Evolutionary conservation across 1,284 basidiomycete species (phyloP).

Genomic region (Cystobasidium pallidum): DNA sequence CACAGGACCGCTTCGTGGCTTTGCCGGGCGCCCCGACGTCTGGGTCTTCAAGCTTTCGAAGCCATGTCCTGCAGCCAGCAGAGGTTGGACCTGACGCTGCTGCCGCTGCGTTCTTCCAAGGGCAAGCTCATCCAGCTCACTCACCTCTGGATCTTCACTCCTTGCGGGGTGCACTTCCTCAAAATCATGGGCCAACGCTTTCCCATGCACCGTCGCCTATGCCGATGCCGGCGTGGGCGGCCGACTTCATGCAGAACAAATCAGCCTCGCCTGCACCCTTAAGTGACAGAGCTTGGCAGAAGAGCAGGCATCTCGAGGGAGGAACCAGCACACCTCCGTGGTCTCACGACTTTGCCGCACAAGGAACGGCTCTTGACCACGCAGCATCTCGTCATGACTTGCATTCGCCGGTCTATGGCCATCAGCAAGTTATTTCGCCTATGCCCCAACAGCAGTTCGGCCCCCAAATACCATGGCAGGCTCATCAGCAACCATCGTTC

Average conservation of each 20-base stretch:
- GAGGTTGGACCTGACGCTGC: conserved; percentile 43
- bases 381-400: conserved; percentile 8
- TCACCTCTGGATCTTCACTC: conserved; percentile 48
- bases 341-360: conserved; percentile 39
- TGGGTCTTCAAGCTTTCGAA: conserved; percentile 45
- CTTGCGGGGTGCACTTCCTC: conserved; percentile 47
- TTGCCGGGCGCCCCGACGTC: conserved; percentile 46
- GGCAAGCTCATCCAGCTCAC: conserved; percentile 26
- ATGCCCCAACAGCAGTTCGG: background rate
- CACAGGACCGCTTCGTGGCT: conserved; percentile 44
- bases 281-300: conserved; percentile 34
- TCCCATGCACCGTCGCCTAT: conserved; percentile 16
- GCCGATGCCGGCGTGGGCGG: conserved; percentile 46
- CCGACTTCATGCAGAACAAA: conserved; percentile 43
- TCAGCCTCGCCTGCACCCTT: conserved; percentile 18
- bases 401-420: conserved; percentile 3
- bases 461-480: conserved; percentile 13
- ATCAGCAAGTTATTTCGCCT: background rate
- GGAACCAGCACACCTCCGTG: conserved; percentile 32
- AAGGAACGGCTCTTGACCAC: background rate
- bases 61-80: conserved; percentile 27
- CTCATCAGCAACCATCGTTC: conserved; percentile 2
- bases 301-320: conserved; percentile 19
- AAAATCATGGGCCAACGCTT: conserved; percentile 4
- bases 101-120: conserved; percentile 46